A percentile compares a stretch with the other conserved stretches of the same genome.
Evolutionary conservation across 1,284 basidiomycete genomes (phyloP).

Genomic region (Irpex lacteus): DNA sequence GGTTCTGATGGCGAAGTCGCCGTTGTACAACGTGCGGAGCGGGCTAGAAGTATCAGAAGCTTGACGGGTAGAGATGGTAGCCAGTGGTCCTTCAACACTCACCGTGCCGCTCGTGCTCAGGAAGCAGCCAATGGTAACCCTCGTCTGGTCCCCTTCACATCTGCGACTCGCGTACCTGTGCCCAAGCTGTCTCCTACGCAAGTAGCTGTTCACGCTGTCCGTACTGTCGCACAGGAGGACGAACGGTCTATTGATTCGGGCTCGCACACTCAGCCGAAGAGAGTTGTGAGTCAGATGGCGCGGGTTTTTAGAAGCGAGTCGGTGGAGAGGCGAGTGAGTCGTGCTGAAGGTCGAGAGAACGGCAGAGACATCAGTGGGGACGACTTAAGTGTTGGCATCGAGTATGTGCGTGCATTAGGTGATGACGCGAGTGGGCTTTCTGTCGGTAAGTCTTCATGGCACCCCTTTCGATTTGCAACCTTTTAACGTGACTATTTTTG

Average conservation of each 20-base stretch:
- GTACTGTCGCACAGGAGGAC: conserved; percentile 20
- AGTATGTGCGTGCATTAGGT: conserved; percentile 67
- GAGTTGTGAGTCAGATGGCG: conserved; percentile 65
- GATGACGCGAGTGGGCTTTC: conserved; percentile 28
- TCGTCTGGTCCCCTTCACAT: conserved; percentile 72
- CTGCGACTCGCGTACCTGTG: conserved; percentile 62
- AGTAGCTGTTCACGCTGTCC: conserved; percentile 9
- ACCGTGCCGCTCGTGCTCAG: conserved; percentile 8
- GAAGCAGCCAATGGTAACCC: conserved; percentile 36
- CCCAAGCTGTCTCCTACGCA: conserved; percentile 41
- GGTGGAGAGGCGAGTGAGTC: conserved; percentile 47
- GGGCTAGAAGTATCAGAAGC: conserved; percentile 48
- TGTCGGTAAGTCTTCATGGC: conserved; percentile 9
- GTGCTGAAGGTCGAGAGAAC: conserved; percentile 27
- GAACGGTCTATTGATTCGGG: conserved; percentile 16
- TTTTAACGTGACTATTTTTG: neutral
- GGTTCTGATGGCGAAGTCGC: conserved; percentile 40
- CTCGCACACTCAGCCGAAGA: conserved; percentile 25
- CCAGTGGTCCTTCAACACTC: conserved; percentile 27
- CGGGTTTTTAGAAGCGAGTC: conserved; percentile 41
- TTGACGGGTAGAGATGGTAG: conserved; percentile 33
- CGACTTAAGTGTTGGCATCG: conserved; percentile 62
- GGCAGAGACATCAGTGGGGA: conserved; percentile 38
- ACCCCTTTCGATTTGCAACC: neutral
- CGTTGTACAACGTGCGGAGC: conserved; percentile 44